Evolutionary conservation across 2,329 filamentous ascomycete genomes (phyloP).

Genomic region (Trichothecium sympodiale): DNA sequence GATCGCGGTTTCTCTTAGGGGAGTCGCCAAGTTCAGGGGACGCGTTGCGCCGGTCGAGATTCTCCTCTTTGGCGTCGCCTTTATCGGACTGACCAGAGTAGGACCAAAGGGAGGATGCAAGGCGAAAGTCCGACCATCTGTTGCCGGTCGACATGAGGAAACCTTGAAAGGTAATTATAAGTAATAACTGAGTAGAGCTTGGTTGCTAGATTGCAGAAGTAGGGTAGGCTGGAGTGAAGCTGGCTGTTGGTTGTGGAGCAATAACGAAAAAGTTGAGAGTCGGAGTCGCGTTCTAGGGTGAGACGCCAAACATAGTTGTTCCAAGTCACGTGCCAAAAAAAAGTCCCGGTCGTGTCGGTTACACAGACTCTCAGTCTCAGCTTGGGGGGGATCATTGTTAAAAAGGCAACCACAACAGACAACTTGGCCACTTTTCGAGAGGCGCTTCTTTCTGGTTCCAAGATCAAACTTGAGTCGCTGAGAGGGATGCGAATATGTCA

Average conservation of each 20-base stretch:
- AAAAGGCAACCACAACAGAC: no score
- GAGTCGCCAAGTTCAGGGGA: slow-evolving; percentile 1
- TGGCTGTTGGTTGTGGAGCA: no score
- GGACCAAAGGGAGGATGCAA: slow-evolving; percentile 19
- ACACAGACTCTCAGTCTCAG: no score
- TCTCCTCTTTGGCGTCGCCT: slow-evolving; percentile 7
- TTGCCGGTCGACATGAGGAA: slow-evolving; percentile 17
- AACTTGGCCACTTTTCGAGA: not conserved
- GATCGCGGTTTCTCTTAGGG: slow-evolving; percentile 8
- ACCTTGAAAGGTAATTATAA: slow-evolving; percentile 5
- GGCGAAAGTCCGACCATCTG: slow-evolving; percentile 21
- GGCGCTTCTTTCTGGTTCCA: no score
- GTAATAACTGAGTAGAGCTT: no score
- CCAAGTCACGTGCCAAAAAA: not conserved
- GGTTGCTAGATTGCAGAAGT: slow-evolving; percentile 2
- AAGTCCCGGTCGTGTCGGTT: no score
- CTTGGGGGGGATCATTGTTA: no score
- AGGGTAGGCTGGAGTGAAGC: slow-evolving; percentile 13
- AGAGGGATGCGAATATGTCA: no score
- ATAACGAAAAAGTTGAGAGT: slow-evolving; percentile 13
- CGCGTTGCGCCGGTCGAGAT: slow-evolving; percentile 4
- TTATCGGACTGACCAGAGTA: slow-evolving; percentile 11
- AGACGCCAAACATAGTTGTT: not conserved
- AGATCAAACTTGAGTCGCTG: no score
- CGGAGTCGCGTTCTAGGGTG: slow-evolving; percentile 9